Evolutionary conservation across 345 rosid species (phyloP), one percentile per base, ranked within the genome.

Genomic region (Excoecaria cochinchinensis): DNA sequence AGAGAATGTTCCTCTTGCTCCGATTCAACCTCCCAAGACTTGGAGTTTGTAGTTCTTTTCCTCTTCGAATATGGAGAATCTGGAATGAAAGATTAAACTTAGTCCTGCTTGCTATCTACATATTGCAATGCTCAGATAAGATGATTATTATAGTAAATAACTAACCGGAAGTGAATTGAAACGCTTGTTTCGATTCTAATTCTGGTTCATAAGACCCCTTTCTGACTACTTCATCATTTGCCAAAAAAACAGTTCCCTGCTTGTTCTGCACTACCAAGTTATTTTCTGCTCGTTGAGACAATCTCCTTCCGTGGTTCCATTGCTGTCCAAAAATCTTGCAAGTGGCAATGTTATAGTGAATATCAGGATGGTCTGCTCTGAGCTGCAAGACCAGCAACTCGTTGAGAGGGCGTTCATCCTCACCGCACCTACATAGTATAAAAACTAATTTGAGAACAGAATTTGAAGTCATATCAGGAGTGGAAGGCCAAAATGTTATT

Each of bases 1-100:
- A 83, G 90, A 44, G 93, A 89, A 82, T 89, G 91, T 68, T 91
- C 92, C 74, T 91, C 96, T 72, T 86, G 87, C 58, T 91, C 91
- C 5, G 82, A 83, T 71, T 89, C 90, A 71, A 79, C 77, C 14
- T 89, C 93, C 83, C 83, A 86, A 24, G 63, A 72, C 50, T 75
- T 84, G 0, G 78, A 74, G 74, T 70, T 74, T 9, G 56, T 21
- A 10, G 75, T 72, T 76, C 85, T 86, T 67, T 78, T 82, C 86
- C 87, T 85, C 77, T 84, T 87, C 9, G 67, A 63, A 55, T 81
- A 85, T 16, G 76, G 71, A 60, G 55, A 56, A 77, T 85, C 95
- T 90, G 73, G 47, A 61, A 73, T 14, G 10, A 74, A 42, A 66
- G 1, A 44, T 25, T 44, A 21, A 47, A 51, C 4, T 76, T 39